Percentiles rank a stretch among this genome's conserved stretches.
Conservation (phyloP, 108 stramenopile genomes). For the Halocafeteria seosinensis region DNA sequence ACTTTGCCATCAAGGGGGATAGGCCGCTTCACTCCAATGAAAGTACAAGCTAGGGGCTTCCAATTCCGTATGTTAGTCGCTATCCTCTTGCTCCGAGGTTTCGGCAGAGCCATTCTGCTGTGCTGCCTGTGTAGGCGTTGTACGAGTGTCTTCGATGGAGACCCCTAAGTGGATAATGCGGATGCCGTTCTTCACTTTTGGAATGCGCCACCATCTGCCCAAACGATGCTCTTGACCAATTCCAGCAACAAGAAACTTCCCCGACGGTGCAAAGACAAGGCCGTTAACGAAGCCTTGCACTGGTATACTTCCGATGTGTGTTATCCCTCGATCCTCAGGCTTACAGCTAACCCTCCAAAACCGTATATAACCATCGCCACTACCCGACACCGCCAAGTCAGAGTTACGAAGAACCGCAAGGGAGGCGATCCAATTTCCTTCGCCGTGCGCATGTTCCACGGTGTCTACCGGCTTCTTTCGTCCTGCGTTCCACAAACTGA, state of each 20-base stretch:
- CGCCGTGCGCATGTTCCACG: constrained; percentile 2
- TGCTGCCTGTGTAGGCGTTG: background rate
- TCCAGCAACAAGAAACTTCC: constrained; percentile 4
- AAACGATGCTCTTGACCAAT: constrained; percentile 8
- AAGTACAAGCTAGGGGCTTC: too few species aligned
- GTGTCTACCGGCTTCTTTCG: constrained; percentile 68
- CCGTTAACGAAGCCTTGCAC: constrained; percentile 12
- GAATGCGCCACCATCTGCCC: constrained; percentile 3
- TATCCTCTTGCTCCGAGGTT: background rate
- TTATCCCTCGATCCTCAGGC: background rate
- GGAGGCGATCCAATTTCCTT: constrained; percentile 7
- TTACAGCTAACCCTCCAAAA: constrained; percentile 7
- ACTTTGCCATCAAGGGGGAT: too few species aligned
- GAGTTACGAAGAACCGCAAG: constrained; percentile 4
- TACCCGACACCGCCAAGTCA: constrained; percentile 6
- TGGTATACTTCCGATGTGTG: background rate
- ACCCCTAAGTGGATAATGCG: background rate
- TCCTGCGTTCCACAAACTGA: constrained; percentile 70
- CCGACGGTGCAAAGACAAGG: constrained; percentile 6
- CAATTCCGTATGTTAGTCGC: background rate
- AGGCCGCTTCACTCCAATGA: too few species aligned
- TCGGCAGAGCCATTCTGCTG: background rate
- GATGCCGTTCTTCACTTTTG: background rate
- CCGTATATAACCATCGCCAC: background rate
- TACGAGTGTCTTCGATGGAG: background rate